Evolutionary conservation across 208 protist species (phyloP), one percentile per base, ranked within the genome.

Genomic region (Crithidia mellificae): DNA sequence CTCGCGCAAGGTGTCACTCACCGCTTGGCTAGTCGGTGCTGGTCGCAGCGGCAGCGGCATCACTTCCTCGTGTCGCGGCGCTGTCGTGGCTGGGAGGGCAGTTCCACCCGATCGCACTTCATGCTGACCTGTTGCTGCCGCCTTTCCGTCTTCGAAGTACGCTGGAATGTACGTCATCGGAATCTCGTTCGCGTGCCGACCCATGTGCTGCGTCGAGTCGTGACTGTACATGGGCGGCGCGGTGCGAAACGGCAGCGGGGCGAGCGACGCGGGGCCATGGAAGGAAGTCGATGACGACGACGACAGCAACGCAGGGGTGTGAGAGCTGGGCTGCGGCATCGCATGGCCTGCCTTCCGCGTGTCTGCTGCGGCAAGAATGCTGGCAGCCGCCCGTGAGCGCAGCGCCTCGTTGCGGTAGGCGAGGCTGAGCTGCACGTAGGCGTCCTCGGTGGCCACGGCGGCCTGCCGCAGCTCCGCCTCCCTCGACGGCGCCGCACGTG

Each of bases 351-450:
- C 34, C 7, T 11, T 5, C 47, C 47, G 34, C 5, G 20, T 17
- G 8, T 47, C 4, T n/a, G 49, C 15, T 6, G 20, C 63, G 14
- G 51, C 34, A 20, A 74, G 53, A 34, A 74, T 74, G 20, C 17
- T 36, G 7, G 58, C 68, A n/a, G 61, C 59, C 17, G 58, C 53
- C 19, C 59, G 51, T 11, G 68, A 74, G 53, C 68, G 61, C 8
- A 63, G 61, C 12, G 61, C 68, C 32, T 62, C 52, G 20, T 63
- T 74, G 43, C 61, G 68, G 36, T 74, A 74, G 19, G 61, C 51
- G 11, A 74, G 59, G 17, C 68, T 74, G 24, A 74, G 59, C 50
- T 55, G 68, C 50, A 74, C 61, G 53, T 74, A 74, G 22, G 61
- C 53, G 27, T 66, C 68, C 44, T 74, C 68, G 24, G 61, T 74